These are phyloP conservation scores for Ceratocystiopsis sp. DNA, from an alignment of 2,329 filamentous ascomycete genomes.

Conservation along the genomic window DNA sequence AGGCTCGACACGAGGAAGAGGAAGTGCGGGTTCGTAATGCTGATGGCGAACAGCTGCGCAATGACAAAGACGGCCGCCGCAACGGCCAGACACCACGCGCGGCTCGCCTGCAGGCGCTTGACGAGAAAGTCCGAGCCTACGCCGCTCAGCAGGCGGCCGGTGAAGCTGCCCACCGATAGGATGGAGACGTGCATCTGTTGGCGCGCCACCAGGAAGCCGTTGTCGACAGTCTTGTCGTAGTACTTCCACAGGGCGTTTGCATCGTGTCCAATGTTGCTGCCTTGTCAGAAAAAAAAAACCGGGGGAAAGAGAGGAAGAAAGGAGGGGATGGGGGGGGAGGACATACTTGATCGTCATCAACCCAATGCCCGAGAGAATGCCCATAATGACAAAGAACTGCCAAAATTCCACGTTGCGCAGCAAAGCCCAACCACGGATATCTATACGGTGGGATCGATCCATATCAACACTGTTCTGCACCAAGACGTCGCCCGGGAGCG, in stretches of 20 bases:
- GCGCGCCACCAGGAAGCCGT: slow-evolving; percentile 59
- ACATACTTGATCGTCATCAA: slow-evolving; percentile 97
- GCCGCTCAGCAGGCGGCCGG: slow-evolving; percentile 63
- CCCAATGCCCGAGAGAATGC: slow-evolving; percentile 78
- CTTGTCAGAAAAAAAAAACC: background rate
- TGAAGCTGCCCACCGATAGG: slow-evolving; percentile 75
- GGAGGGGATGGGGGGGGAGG: background rate
- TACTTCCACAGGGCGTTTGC: slow-evolving; percentile 76
- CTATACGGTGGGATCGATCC: slow-evolving; percentile 63
- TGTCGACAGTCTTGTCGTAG: slow-evolving; percentile 55
- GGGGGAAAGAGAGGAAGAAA: background rate
- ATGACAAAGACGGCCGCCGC: slow-evolving; percentile 62
- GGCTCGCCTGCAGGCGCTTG: slow-evolving; percentile 60
- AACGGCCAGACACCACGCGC: slow-evolving; percentile 78
- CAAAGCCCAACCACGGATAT: slow-evolving; percentile 73
- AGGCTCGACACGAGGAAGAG: slow-evolving; percentile 66
- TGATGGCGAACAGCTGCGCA: slow-evolving; percentile 62
- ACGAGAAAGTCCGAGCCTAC: slow-evolving; percentile 85
- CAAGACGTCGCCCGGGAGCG: slow-evolving; percentile 31
- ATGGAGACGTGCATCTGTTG: slow-evolving; percentile 91
- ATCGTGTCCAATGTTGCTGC: slow-evolving; percentile 85
- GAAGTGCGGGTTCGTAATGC: slow-evolving; percentile 57
- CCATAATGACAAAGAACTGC: slow-evolving; percentile 78
- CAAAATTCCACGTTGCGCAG: slow-evolving; percentile 66
- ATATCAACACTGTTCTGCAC: slow-evolving; percentile 48